These are phyloP conservation scores for Myochromella boudieri DNA, from an alignment of 768 basidiomycete species.

Conservation along the genomic window DNA sequence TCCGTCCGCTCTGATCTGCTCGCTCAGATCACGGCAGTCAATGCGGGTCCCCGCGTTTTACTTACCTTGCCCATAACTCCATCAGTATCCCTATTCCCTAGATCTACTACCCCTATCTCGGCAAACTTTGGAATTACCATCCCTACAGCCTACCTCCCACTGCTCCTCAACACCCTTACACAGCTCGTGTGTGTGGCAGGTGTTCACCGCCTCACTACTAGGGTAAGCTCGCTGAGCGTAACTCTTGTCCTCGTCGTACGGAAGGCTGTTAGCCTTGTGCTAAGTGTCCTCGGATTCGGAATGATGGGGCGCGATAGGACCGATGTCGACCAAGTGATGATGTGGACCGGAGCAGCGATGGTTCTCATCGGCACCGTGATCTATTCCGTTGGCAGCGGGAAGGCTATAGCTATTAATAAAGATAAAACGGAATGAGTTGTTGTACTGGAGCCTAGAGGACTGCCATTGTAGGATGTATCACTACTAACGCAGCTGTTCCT, in stretches of 20 bases:
- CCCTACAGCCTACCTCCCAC: slow-evolving; percentile 60
- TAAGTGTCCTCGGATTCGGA: slow-evolving; percentile 60
- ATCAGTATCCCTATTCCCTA: slow-evolving; percentile 15
- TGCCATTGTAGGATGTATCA: background rate
- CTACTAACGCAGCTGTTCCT: background rate
- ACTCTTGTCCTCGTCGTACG: slow-evolving; percentile 80
- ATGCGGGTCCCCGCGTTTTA: slow-evolving; percentile 34
- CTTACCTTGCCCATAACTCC: slow-evolving; percentile 22
- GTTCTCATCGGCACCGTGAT: slow-evolving; percentile 72
- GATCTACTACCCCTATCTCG: slow-evolving; percentile 12
- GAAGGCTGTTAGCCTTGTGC: slow-evolving; percentile 73
- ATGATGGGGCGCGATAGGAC: slow-evolving; percentile 19
- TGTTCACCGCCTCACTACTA: slow-evolving; percentile 81
- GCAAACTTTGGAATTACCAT: slow-evolving; percentile 26
- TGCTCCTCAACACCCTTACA: slow-evolving; percentile 77
- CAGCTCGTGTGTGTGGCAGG: slow-evolving; percentile 86
- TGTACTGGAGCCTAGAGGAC: background rate
- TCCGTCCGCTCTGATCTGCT: slow-evolving; percentile 54
- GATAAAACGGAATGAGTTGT: slow-evolving; percentile 16
- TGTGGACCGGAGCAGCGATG: slow-evolving; percentile 70
- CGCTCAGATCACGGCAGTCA: slow-evolving; percentile 43
- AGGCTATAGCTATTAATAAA: slow-evolving; percentile 21
- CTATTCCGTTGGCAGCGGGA: slow-evolving; percentile 52
- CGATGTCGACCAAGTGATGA: slow-evolving; percentile 40
- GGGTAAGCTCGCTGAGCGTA: slow-evolving; percentile 72